Evolutionary conservation across 768 basidiomycete species (phyloP), one percentile per base, ranked within the genome.

Genomic region (Suillus weaverae): DNA sequence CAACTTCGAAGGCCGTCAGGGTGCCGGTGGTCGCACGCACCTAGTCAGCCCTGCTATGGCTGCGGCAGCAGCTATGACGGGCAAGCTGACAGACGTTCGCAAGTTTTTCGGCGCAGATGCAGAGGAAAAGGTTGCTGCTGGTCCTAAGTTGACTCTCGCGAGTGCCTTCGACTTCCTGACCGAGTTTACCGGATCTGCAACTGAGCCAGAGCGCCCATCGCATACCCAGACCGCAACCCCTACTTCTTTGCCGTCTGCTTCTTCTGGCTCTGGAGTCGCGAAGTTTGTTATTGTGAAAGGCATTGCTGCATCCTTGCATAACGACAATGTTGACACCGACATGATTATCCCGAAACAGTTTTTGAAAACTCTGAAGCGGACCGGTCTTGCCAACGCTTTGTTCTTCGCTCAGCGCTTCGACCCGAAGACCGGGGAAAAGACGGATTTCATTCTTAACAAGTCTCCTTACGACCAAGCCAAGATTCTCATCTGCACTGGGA

Each of bases 271-370:
- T 20, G 77, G 79, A 20, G 82, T 84, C 57, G 79, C 81, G 68
- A 90, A 89, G 69, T 94, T 94, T 76, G 85, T 80, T 60, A 71
- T 89, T 59, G 77, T 94, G 61, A 88, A 87, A 72, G 92, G 92
- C 48, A 84, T 92, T 62, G 84, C 90, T 50, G 91, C 90, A 11
- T 91, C 92, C n/a, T 71, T 94, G 76, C 83, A 89, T 74, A 89
- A 90, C 53, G 86, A 89, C 66, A 94, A 94, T 69, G 88, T 95
- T 67, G 94, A 97, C 77, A 97, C 94, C 54, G 94, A 97, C 71
- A 91, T 90, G 86, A 94, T 97, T 75, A 95, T 96, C 72, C 94
- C 94, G 3, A 95, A 95, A 71, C 94, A 95, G 71, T 96, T 95
- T 81, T 79, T 96, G 76, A 96, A 95, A 78, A 96, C 94, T 0